phyloP scores from a whole-genome alignment of 2,329 filamentous ascomycete species.

The Trichophyton rubrum region DNA sequence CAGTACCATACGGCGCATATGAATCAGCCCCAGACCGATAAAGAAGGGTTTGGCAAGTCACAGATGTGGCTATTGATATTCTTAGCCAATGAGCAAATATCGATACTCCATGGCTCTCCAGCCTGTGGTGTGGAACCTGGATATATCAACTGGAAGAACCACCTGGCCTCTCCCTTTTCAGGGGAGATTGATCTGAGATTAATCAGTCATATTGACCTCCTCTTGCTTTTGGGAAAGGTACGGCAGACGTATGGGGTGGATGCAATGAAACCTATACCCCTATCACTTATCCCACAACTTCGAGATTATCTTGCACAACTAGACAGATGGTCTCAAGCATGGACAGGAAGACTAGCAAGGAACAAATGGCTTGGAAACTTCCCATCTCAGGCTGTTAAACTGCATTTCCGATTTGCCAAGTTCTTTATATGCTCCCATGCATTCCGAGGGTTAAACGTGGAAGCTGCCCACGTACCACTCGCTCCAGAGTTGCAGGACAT shows the following conservation, averaged over 20 bases:
- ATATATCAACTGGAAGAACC: constrained; percentile 13
- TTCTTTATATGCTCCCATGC: constrained; percentile 38
- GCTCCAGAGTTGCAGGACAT: constrained; percentile 9
- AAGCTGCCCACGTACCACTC: constrained; percentile 25
- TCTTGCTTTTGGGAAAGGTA: constrained; percentile 9
- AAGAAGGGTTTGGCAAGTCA: constrained; percentile 16
- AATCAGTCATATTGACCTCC: constrained; percentile 11
- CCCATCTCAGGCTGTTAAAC: constrained; percentile 34
- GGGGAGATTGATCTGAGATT: constrained; percentile 18
- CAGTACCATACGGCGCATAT: constrained; percentile 23
- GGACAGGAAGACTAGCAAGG: constrained; percentile 19
- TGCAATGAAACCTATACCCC: constrained; percentile 15
- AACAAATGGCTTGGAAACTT: constrained; percentile 35
- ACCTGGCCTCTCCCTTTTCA: constrained; percentile 35
- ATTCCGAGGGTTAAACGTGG: constrained; percentile 30
- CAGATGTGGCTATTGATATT: constrained; percentile 33
- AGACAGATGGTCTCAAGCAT: constrained; percentile 20
- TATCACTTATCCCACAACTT: constrained; percentile 10
- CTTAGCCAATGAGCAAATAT: constrained; percentile 12
- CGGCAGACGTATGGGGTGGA: constrained; percentile 15
- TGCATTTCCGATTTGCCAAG: constrained; percentile 39
- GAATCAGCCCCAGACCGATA: constrained; percentile 10
- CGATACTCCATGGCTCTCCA: constrained; percentile 8
- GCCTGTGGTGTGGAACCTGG: constrained; percentile 8
- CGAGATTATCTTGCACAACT: constrained; percentile 20